Evolutionary conservation across 768 basidiomycete genomes (phyloP).

Genomic region (Nidula microcarpa): DNA sequence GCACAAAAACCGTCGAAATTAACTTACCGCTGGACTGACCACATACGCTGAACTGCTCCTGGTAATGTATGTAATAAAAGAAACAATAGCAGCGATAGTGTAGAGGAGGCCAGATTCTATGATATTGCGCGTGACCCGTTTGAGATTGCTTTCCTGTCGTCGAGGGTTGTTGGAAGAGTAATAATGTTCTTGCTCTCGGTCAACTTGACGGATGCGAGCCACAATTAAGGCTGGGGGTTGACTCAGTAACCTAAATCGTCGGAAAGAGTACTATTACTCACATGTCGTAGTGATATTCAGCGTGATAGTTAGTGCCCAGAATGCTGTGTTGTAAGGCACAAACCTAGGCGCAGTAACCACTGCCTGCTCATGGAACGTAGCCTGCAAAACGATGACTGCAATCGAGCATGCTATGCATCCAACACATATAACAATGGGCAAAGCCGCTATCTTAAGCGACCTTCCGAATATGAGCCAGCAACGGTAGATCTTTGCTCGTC

Average conservation of each 20-base stretch:
- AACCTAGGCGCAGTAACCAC: constrained; percentile 4
- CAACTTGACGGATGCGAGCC: constrained; percentile 5
- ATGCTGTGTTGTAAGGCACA: constrained; percentile 3
- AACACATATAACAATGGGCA: constrained; percentile 14
- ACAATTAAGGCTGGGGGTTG: constrained; percentile 5
- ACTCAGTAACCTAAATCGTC: neutral
- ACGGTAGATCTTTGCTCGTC: constrained; percentile 9
- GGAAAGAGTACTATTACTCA: constrained; percentile 3
- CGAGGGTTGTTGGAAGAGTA: neutral
- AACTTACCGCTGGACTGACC: constrained; percentile 15
- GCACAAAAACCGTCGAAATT: neutral
- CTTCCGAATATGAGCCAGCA: constrained; percentile 18
- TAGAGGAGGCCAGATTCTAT: constrained; percentile 25
- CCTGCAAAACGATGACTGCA: constrained; percentile 4
- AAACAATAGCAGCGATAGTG: constrained; percentile 11
- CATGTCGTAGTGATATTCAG: constrained; percentile 12
- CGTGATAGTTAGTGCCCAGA: constrained; percentile 9
- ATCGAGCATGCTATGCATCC: constrained; percentile 6
- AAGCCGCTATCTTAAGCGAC: constrained; percentile 9
- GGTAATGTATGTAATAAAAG: constrained; percentile 12
- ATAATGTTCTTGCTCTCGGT: neutral
- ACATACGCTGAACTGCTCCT: constrained; percentile 18
- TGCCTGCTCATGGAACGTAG: constrained; percentile 2
- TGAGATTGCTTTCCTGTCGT: neutral
- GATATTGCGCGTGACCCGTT: constrained; percentile 18